Base-by-base conservation (phyloP, 352 stramenopile genomes). In the Phytophthora pinifolia region DNA sequence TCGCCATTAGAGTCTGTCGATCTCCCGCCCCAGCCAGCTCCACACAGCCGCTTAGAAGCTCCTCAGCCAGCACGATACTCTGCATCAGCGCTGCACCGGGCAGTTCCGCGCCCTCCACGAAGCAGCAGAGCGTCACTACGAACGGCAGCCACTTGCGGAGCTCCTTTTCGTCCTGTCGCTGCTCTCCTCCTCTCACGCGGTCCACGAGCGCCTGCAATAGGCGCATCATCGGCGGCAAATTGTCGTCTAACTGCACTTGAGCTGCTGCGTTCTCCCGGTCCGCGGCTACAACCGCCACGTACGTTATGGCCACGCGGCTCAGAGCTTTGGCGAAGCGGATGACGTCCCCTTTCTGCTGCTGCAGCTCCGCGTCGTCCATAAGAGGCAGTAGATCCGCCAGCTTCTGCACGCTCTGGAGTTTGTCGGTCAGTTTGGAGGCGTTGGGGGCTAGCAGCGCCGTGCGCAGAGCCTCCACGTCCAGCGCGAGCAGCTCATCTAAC, bases 91-190 rank as follows among this genome's bases (percentile, higher is more conserved):
- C 59, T 10, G 56, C 22, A 10, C 56, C 46, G 10, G 70, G 58
- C 5, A 80, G 47, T 13, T 68, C 51, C 10, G 29, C 58, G 27
- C 59, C 67, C 4, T 25, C 14, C 3, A 81, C 30, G 45, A 79
- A 80, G n/a, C 44, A 70, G 30, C 72, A 75, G 15, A 59, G 36
- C 33, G 56, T 62, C 34, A 74, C 17, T 32, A 67, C 67, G 22
- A 75, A 79, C 30, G 74, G 74, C 10, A 76, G 42, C 74, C 74
- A 85, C 13, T 42, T 58, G 5, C 38, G 30, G 18, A 80, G 44
- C 46, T 70, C 35, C 22, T 59, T 66, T 8, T 52, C 52, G 1
- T 43, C 17, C 5, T 39, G 38, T 1, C 42, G 8, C 34, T 30
- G 29, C 17, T 59, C 38, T 17, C 18, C 38, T 22, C 31, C 6